These are phyloP conservation scores for Rhynchosporium agropyri DNA, from an alignment of 2,329 filamentous ascomycete species.

Conservation along the genomic window DNA sequence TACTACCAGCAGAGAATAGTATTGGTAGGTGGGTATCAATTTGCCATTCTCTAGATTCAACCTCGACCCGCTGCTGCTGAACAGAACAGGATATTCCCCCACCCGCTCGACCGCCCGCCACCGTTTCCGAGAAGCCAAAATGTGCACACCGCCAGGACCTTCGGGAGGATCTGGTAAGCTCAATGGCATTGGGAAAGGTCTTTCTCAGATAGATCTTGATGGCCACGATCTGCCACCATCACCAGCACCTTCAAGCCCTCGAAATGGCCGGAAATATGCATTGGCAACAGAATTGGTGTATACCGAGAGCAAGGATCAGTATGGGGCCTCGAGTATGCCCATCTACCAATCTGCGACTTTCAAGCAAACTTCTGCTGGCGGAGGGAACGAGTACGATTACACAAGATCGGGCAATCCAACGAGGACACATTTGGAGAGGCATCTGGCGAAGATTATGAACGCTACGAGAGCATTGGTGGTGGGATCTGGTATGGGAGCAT, in stretches of 20 bases:
- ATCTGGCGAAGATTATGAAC: conserved; percentile 99
- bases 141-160: conserved; percentile 43
- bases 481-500: conserved; percentile 93
- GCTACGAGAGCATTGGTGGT: conserved; percentile 89
- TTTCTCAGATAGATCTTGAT: conserved; percentile 69
- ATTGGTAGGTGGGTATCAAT: too few species aligned
- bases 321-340: conserved; percentile 92
- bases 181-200: conserved; percentile 37
- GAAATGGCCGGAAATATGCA: conserved; percentile 84
- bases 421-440: conserved; percentile 90
- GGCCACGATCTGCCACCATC: conserved; percentile 87
- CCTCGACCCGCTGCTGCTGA: too few species aligned
- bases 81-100: too few species aligned
- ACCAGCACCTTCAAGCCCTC: conserved; percentile 88
- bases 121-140: conserved; percentile 25
- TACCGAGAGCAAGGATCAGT: conserved; percentile 94
- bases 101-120: conserved; percentile 10
- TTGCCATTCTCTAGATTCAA: too few species aligned
- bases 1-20: too few species aligned
- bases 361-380: conserved; percentile 82
- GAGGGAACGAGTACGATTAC: conserved; percentile 93
- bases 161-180: conserved; percentile 33
- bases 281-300: conserved; percentile 96
- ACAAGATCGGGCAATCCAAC: conserved; percentile 97
- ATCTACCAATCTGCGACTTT: conserved; percentile 99